phyloP scores from a whole-genome alignment of 352 stramenopile genomes.

The Phytophthora pini region DNA sequence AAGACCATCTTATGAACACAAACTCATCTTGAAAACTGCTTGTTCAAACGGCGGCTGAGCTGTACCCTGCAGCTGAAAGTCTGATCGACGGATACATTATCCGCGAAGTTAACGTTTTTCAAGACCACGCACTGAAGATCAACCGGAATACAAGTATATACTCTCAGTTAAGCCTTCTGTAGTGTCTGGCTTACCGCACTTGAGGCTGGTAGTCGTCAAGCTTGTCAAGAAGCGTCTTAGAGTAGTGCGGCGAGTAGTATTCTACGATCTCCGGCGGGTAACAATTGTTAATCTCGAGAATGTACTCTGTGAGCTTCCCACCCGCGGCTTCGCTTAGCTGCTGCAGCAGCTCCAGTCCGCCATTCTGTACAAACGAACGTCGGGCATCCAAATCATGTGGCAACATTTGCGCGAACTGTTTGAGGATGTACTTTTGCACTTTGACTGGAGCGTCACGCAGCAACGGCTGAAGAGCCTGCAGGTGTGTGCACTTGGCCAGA shows the following conservation, averaged over 20 bases:
- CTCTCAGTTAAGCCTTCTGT: too few species aligned
- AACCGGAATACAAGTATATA: too few species aligned
- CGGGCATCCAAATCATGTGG: slow-evolving; percentile 94
- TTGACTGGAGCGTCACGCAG: slow-evolving; percentile 93
- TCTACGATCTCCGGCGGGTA: slow-evolving; percentile 96
- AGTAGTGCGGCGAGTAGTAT: slow-evolving; percentile 97
- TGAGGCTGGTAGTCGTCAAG: slow-evolving; percentile 95
- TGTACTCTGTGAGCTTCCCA: slow-evolving; percentile 96
- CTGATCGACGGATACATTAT: background rate
- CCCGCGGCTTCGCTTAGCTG: slow-evolving; percentile 92
- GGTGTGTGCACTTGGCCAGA: slow-evolving; percentile 94
- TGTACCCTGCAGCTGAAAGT: background rate
- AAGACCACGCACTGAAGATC: too few species aligned
- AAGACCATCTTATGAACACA: background rate
- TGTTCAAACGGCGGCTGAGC: background rate
- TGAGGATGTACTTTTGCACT: slow-evolving; percentile 97
- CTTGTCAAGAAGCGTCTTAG: slow-evolving; percentile 96
- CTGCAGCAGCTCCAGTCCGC: slow-evolving; percentile 93
- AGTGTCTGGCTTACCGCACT: slow-evolving; percentile 53
- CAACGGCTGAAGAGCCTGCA: slow-evolving; percentile 92
- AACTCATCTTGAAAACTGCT: slow-evolving; percentile 1
- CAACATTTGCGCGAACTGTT: slow-evolving; percentile 95
- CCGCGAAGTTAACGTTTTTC: too few species aligned
- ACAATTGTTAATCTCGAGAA: slow-evolving; percentile 96
- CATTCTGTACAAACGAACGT: slow-evolving; percentile 93